Conservation (phyloP, 2,329 filamentous ascomycete genomes). For the Aquanectria penicillioides region DNA sequence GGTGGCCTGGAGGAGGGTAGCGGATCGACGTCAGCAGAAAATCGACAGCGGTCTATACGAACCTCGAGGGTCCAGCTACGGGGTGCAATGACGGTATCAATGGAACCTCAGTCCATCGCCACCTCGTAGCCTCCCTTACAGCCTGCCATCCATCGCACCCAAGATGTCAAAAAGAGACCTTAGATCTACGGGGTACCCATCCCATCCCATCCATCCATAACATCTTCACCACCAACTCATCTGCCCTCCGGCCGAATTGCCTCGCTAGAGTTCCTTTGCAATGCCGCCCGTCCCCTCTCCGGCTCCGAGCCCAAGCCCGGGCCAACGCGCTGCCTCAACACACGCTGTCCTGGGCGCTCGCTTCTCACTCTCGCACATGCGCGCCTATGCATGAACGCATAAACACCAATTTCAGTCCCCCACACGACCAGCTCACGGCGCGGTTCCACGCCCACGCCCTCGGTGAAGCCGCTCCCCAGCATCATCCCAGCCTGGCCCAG, state of each 20-base stretch:
- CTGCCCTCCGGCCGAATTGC: background rate
- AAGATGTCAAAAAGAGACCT: background rate
- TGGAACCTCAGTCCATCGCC: conserved; percentile 14
- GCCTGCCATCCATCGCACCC: background rate
- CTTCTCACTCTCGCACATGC: conserved; percentile 13
- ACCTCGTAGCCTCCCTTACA: background rate
- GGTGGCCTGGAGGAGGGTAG: conserved; percentile 15
- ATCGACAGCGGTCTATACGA: conserved; percentile 21
- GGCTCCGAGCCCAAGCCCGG: conserved; percentile 1
- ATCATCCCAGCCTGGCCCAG: conserved; percentile 22
- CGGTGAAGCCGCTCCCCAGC: conserved; percentile 40
- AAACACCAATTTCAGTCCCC: conserved; percentile 43
- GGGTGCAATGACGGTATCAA: conserved; percentile 19
- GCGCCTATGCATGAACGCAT: conserved; percentile 42
- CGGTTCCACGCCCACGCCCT: conserved; percentile 44
- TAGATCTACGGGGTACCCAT: conserved; percentile 8
- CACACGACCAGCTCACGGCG: conserved; percentile 41
- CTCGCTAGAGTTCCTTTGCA: background rate
- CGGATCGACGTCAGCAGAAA: conserved; percentile 25
- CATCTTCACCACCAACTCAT: no score
- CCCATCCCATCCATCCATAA: background rate
- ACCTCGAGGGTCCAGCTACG: conserved; percentile 6
- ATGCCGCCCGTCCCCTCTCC: background rate
- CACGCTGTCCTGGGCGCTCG: background rate
- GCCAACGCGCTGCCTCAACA: background rate